phyloP scores from a whole-genome alignment of 805 yeast genomes.

The Candida jianshihensis region DNA sequence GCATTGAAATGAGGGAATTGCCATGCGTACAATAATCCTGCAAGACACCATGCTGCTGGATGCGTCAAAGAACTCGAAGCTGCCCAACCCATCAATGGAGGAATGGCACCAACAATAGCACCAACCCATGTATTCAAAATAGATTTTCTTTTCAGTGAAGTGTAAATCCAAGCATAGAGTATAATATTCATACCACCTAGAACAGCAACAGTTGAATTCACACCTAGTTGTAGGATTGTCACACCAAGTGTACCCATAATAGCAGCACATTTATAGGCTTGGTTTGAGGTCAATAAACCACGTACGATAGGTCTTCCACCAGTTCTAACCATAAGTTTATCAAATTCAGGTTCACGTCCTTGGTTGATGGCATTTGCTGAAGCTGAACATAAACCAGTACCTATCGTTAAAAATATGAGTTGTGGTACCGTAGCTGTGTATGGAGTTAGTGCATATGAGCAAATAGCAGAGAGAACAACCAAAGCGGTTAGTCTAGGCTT shows the following conservation, averaged over 20 bases:
- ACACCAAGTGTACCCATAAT: constrained; percentile 67
- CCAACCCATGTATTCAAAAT: constrained; percentile 97
- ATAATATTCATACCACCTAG: constrained; percentile 78
- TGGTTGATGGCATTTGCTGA: constrained; percentile 96
- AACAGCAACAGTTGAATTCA: constrained; percentile 75
- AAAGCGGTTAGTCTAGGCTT: constrained; percentile 85
- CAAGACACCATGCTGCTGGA: constrained; percentile 95
- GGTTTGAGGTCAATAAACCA: constrained; percentile 64
- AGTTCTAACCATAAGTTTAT: constrained; percentile 81
- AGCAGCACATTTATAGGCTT: constrained; percentile 80
- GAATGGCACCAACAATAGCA: constrained; percentile 97
- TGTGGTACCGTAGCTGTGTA: constrained; percentile 66
- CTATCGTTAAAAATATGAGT: constrained; percentile 66
- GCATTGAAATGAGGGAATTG: constrained; percentile 98
- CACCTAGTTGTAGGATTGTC: constrained; percentile 64
- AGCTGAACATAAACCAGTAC: constrained; percentile 84
- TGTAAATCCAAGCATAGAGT: constrained; percentile 84
- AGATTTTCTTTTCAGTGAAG: constrained; percentile 78
- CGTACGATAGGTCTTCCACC: constrained; percentile 84
- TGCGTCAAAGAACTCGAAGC: constrained; percentile 71
- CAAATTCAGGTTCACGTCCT: constrained; percentile 93
- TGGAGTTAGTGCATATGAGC: constrained; percentile 91
- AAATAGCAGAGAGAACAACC: constrained; percentile 86
- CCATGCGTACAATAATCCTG: constrained; percentile 90
- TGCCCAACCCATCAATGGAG: constrained; percentile 99